Evolutionary conservation across 1,284 basidiomycete genomes (phyloP).

Genomic region (Cryptococcus sp.): DNA sequence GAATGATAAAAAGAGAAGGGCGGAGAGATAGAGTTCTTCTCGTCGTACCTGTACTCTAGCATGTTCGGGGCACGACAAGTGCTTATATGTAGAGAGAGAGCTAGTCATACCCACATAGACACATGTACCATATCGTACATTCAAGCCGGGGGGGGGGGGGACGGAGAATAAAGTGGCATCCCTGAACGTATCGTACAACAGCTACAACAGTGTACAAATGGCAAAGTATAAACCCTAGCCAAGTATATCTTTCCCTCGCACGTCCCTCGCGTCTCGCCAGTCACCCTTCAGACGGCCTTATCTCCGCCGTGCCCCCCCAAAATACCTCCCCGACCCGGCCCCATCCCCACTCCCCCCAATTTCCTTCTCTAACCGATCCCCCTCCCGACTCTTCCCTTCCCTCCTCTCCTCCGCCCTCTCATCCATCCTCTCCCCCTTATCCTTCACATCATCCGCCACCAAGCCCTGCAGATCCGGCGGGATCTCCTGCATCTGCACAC

Average conservation of each 20-base stretch:
- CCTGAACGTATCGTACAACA: not conserved
- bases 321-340: not conserved
- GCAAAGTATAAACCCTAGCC: not conserved
- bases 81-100: no score
- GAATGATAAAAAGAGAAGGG: no score
- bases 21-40: no score
- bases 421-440: constrained; percentile 63
- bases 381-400: constrained; percentile 37
- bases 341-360: constrained; percentile 8
- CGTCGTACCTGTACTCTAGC: no score
- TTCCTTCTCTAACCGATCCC: constrained; percentile 13
- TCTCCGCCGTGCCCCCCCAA: constrained; percentile 1
- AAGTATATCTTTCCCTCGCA: not conserved
- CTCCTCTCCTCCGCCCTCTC: constrained; percentile 65
- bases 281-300: no score
- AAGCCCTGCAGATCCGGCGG: constrained; percentile 84
- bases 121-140: no score
- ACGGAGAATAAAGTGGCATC: not conserved
- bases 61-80: no score
- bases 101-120: no score
- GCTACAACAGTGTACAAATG: not conserved
- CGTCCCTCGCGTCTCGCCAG: no score
- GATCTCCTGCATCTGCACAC: constrained; percentile 93
- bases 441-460: constrained; percentile 71
- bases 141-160: no score